phyloP scores from a whole-genome alignment of 108 stramenopile genomes.

The Chaetoceros tenuissimus region DNA sequence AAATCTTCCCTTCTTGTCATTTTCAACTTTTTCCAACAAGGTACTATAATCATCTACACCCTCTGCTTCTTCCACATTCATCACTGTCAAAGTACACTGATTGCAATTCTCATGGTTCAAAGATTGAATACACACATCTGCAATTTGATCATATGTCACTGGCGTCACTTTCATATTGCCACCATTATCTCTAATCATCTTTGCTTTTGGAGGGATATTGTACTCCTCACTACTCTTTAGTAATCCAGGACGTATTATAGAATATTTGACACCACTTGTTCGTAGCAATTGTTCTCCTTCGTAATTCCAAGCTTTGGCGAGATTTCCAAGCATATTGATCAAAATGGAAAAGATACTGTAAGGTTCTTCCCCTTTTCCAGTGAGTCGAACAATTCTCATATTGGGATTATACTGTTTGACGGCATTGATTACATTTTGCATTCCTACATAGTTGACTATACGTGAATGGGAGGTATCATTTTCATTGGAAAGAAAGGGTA shows the following conservation, averaged over 20 bases:
- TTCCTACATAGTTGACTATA: slow-evolving; percentile 55
- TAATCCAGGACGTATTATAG: slow-evolving; percentile 63
- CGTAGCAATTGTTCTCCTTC: slow-evolving; percentile 63
- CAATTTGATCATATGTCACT: slow-evolving; percentile 48
- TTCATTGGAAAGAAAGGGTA: slow-evolving; percentile 21
- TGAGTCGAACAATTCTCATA: slow-evolving; percentile 54
- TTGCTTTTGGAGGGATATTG: slow-evolving; percentile 9
- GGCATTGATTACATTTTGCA: slow-evolving; percentile 46
- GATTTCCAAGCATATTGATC: slow-evolving; percentile 59
- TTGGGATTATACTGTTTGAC: slow-evolving; percentile 16
- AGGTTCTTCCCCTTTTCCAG: slow-evolving; percentile 73
- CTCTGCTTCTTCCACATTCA: slow-evolving; percentile 25
- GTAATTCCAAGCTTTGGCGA: slow-evolving; percentile 80
- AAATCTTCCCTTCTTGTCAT: slow-evolving; percentile 28
- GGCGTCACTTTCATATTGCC: slow-evolving; percentile 48
- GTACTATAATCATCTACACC: slow-evolving; percentile 36
- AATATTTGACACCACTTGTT: slow-evolving; percentile 41
- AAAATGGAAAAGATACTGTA: slow-evolving; percentile 43
- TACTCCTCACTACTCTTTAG: slow-evolving; percentile 18
- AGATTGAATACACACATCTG: slow-evolving; percentile 29
- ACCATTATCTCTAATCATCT: slow-evolving; percentile 44
- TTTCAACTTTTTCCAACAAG: slow-evolving; percentile 31
- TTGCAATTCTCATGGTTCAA: not conserved
- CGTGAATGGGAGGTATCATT: slow-evolving; percentile 47
- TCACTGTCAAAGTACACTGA: slow-evolving; percentile 11